phyloP scores from a whole-genome alignment of 1,139 yeast species.

The Zygotorulaspora mrakii region DNA sequence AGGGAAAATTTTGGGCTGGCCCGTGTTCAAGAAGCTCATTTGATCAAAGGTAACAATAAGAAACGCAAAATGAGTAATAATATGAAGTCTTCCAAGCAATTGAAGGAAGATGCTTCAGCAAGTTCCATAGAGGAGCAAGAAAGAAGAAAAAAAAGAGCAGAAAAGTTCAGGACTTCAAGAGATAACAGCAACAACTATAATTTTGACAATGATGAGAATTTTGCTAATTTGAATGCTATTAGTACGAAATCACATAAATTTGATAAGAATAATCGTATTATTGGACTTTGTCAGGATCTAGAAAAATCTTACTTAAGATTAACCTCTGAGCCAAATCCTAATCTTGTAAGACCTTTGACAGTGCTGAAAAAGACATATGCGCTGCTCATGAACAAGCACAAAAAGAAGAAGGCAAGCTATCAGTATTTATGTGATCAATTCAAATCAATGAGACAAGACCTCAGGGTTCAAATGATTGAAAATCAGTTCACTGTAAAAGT shows the following conservation, averaged over 20 bases:
- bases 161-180: constrained; percentile 24
- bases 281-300: constrained; percentile 61
- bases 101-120: neutral
- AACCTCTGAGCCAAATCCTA: constrained; percentile 90
- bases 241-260: constrained; percentile 33
- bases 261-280: constrained; percentile 42
- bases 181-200: constrained; percentile 9
- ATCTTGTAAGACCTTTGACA: constrained; percentile 67
- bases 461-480: constrained; percentile 86
- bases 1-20: neutral
- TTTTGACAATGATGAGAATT: constrained; percentile 31
- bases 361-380: constrained; percentile 58
- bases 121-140: constrained; percentile 20
- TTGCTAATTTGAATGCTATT: constrained; percentile 33
- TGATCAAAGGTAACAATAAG: constrained; percentile 12
- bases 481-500: constrained; percentile 73
- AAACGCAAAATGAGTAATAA: constrained; percentile 8
- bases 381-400: constrained; percentile 53
- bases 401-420: constrained; percentile 52
- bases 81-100: constrained; percentile 1
- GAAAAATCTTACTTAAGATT: constrained; percentile 79
- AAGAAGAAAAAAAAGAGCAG: constrained; percentile 31
- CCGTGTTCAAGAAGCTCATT: constrained; percentile 11
- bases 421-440: constrained; percentile 83
- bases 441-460: constrained; percentile 86